Evolutionary conservation across 2,329 filamentous ascomycete genomes (phyloP).

Genomic region (Zymoseptoria ardabiliae): DNA sequence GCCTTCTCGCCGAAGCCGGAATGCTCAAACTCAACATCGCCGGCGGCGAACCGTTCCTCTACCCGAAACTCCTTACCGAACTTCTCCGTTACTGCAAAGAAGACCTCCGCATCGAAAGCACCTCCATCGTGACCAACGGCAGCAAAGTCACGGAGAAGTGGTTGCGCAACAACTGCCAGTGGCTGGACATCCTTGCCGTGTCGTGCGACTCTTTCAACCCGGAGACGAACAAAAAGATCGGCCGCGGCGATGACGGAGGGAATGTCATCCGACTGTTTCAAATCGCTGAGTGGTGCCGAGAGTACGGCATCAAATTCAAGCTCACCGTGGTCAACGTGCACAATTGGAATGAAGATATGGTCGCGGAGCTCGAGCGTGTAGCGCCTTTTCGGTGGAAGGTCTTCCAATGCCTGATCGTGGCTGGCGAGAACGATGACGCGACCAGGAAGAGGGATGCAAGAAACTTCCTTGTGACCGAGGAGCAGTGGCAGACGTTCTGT

Average conservation of each 20-base stretch:
- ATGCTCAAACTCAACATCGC: slow-evolving; percentile 52
- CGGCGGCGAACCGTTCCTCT: slow-evolving; percentile 49
- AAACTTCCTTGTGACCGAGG: slow-evolving; percentile 40
- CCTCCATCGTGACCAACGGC: slow-evolving; percentile 50
- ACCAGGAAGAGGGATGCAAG: slow-evolving; percentile 28
- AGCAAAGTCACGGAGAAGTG: slow-evolving; percentile 40
- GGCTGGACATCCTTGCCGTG: slow-evolving; percentile 48
- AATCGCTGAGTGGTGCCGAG: slow-evolving; percentile 40
- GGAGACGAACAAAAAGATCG: slow-evolving; percentile 44
- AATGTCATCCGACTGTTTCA: slow-evolving; percentile 40
- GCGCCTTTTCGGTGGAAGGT: slow-evolving; percentile 48
- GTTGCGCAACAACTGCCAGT: slow-evolving; percentile 35
- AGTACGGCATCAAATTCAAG: slow-evolving; percentile 48
- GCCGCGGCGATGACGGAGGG: slow-evolving; percentile 40
- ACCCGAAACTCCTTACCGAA: slow-evolving; percentile 37
- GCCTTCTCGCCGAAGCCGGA: slow-evolving; percentile 41
- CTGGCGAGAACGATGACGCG: slow-evolving; percentile 45
- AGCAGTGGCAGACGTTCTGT: slow-evolving; percentile 43
- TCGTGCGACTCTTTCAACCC: slow-evolving; percentile 49
- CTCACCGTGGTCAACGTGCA: slow-evolving; percentile 45
- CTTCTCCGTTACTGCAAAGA: slow-evolving; percentile 44
- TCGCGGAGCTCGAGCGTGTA: slow-evolving; percentile 30
- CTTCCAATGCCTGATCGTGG: slow-evolving; percentile 47
- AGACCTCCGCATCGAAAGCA: slow-evolving; percentile 43
- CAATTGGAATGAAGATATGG: slow-evolving; percentile 43